Base-by-base conservation (phyloP, 148 eudicot genomes). In the Gaultheria prostrata region DNA sequence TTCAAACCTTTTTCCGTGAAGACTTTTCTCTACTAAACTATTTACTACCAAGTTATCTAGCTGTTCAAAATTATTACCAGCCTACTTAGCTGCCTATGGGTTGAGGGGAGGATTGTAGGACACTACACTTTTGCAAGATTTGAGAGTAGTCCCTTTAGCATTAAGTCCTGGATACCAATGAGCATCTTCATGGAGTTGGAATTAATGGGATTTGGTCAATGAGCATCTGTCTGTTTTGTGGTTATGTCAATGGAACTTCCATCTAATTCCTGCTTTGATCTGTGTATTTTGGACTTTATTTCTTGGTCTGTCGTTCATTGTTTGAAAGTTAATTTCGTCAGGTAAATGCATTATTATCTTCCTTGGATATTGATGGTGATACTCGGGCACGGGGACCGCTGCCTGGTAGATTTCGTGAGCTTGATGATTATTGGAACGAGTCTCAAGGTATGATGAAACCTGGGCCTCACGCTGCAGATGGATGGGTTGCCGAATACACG, bases 391-490 rank as follows among this genome's bases (percentile, higher is more conserved):
- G 87, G 87, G 94, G 95, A 77, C 92, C 89, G 79, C 84, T 92
- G 65, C 94, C 97, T 87, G 94, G 97, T 80, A 91, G 95, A 88
- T 94, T 83, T 80, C 90, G 88, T 51, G 97, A 94, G 90, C 80
- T 97, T 84, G 98, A 94, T 78, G 91, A 92, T 80, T 96, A 94
- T 86, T 97, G 99, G 99, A 93, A 88, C 81, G 99, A 97, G 87
- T 95, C 99, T 24, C 98, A 92, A 87, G 88, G 83, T 82, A 84
- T 90, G 79, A 86, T 83, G 89, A 85, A 85, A 83, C 94, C 93
- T 77, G 90, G 81, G 39, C 87, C 90, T 87, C 90, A 88, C 90
- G 90, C 86, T 80, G 89, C 95, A 80, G 97, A 92, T 88, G 91
- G 92, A 80, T 97, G 99, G 99, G 91, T 88, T 76, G 3, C 90